phyloP scores from a whole-genome alignment of 1,284 basidiomycete genomes.

The Irpex lacteus region DNA sequence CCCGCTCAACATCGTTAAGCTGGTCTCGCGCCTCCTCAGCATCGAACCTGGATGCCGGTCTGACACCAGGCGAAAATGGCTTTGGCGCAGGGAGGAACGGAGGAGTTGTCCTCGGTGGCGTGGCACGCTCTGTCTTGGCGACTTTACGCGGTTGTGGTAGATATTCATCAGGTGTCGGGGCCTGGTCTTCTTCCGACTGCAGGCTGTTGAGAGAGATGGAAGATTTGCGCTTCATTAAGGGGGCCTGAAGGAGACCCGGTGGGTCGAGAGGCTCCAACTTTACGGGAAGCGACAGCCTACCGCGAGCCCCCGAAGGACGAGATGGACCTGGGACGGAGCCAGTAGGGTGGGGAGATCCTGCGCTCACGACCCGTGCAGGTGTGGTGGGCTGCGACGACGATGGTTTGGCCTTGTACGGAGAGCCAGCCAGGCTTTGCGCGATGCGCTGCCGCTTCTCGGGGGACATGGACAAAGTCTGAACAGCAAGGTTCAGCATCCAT shows the following conservation, averaged over 20 bases:
- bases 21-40: slow-evolving; percentile 12
- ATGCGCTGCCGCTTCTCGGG: neutral
- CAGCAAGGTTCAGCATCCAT: neutral
- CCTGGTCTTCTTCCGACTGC: neutral
- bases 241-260: neutral
- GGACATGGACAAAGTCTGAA: neutral
- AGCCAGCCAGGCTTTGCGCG: neutral
- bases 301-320: neutral
- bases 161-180: neutral
- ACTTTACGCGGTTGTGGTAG: neutral
- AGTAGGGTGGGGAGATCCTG: neutral
- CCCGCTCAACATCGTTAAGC: slow-evolving; percentile 26
- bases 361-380: neutral
- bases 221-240: neutral
- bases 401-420: neutral
- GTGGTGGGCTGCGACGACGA: neutral
- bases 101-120: neutral
- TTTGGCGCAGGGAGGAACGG: neutral
- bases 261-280: neutral
- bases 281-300: neutral
- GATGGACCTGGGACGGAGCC: neutral
- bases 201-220: neutral
- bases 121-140: neutral
- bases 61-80: neutral
- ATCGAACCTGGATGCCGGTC: neutral